Evolutionary conservation across 768 basidiomycete genomes (phyloP), one percentile per base, ranked within the genome.

Genomic region (Boletales sp.): DNA sequence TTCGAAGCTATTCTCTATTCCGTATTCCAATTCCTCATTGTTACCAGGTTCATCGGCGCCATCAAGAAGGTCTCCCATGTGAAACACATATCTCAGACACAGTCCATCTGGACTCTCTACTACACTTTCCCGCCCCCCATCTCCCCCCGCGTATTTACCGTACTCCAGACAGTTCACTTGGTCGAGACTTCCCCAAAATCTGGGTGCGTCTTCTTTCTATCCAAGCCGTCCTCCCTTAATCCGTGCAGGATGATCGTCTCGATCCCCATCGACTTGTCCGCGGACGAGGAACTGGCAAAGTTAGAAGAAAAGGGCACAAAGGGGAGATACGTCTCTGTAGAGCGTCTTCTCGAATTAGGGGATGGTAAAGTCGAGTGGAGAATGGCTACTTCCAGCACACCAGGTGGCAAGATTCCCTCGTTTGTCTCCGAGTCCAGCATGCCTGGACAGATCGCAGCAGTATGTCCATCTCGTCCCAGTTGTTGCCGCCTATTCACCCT

Each of bases 361-460:
- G 70, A 79, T 52, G 88, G 84, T 43, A 77, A 67, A 42, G 78
- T 81, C 12, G 86, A 89, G 65, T 90, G 87, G 87, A 74, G 80
- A 36, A 88, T 90, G 87, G 87, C 87, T 3, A 87, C 86, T 2
- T 83, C 84, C 21, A 84, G 83, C 56, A 80, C 78, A 3, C 80
- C 86, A 12, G 86, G 85, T 21, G 88, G 88, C 19, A 75, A 64
- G 45, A 83, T 90, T 39, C 87, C 87, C 1, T 68, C 71, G 14
- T 86, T 84, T 54, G 49, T 90, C 51, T 77, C 77, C 4, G 84
- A 88, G 53, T 72, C 66, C 50, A 76, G 74, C 29, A 77, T 90
- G 76, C 71, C 79, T 4, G 72, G 82, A 51, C 77, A 78, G 56
- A 86, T 90, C 48, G 75, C 85, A 12, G 69, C 76, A 55, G 87